Conservation (phyloP, 2,329 filamentous ascomycete species). For the Colletotrichum tamarilloi region DNA sequence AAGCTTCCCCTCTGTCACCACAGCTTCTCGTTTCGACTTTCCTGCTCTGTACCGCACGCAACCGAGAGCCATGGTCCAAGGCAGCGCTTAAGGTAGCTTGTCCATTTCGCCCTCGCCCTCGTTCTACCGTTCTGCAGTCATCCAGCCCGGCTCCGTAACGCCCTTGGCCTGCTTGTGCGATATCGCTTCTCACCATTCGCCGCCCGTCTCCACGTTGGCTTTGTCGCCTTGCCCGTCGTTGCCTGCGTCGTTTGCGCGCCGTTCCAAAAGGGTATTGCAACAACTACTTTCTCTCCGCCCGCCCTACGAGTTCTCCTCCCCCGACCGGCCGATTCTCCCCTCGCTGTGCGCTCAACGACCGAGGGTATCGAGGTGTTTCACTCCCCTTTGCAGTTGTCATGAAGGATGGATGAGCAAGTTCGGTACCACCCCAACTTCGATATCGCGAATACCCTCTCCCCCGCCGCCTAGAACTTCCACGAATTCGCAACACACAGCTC, state of each 20-base stretch:
- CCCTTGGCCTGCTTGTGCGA: constrained; percentile 16
- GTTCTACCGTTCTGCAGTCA: neutral
- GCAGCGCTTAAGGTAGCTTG: constrained; percentile 21
- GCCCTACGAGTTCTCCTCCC: constrained; percentile 1
- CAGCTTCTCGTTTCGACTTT: neutral
- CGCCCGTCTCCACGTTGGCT: constrained; percentile 18
- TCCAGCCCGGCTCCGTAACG: too few species aligned
- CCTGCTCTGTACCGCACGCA: neutral
- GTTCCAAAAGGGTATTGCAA: neutral
- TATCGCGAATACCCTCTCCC: constrained; percentile 15
- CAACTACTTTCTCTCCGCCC: neutral
- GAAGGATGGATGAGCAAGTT: constrained; percentile 37
- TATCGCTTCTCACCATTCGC: neutral
- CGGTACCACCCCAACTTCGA: constrained; percentile 31
- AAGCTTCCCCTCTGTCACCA: neutral
- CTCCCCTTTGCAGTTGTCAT: constrained; percentile 16
- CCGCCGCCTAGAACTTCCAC: constrained; percentile 12
- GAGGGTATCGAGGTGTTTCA: constrained; percentile 3
- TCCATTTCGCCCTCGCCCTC: constrained; percentile 14
- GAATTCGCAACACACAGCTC: neutral
- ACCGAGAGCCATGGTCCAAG: constrained; percentile 32
- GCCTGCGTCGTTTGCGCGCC: constrained; percentile 15
- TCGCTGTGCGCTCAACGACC: neutral
- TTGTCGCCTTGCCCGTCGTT: constrained; percentile 13
- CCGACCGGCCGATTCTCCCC: neutral